These are phyloP conservation scores for Lipomyces starkeyi DNA, from an alignment of 805 yeast species.

Conservation along the genomic window DNA sequence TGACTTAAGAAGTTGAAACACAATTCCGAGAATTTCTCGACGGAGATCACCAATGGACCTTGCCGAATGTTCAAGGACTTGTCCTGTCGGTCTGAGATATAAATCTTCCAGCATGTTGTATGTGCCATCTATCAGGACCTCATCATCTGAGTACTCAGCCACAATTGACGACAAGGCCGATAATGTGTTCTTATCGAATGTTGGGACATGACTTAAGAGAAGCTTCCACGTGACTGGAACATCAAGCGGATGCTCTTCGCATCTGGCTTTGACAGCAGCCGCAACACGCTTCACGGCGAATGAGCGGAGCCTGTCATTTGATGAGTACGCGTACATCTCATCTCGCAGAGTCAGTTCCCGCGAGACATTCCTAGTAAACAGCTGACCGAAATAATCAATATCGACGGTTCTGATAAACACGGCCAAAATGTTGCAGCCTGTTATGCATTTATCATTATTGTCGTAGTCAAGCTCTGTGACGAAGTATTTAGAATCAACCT, in stretches of 20 bases:
- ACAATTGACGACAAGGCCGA: background rate
- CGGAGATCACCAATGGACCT: background rate
- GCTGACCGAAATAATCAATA: background rate
- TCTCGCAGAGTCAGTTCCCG: background rate
- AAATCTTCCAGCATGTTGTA: conserved; percentile 3
- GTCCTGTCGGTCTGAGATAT: background rate
- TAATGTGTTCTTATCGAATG: background rate
- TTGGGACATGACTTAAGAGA: background rate
- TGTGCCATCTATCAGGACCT: background rate
- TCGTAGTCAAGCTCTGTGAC: background rate
- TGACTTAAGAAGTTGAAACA: conserved; percentile 1
- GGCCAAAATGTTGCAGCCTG: background rate
- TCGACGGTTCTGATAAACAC: background rate
- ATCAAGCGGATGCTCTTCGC: background rate
- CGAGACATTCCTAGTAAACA: background rate
- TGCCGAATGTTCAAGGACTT: background rate
- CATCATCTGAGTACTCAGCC: background rate
- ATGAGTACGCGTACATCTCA: background rate
- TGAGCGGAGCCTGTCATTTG: background rate
- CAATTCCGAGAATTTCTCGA: background rate
- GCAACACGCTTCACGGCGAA: background rate
- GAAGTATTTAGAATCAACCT: background rate
- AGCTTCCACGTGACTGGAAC: background rate
- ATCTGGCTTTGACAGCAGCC: background rate
- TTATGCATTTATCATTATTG: background rate